Base-by-base conservation (phyloP, 2,329 filamentous ascomycete genomes). In the Passalora sequoiae region DNA sequence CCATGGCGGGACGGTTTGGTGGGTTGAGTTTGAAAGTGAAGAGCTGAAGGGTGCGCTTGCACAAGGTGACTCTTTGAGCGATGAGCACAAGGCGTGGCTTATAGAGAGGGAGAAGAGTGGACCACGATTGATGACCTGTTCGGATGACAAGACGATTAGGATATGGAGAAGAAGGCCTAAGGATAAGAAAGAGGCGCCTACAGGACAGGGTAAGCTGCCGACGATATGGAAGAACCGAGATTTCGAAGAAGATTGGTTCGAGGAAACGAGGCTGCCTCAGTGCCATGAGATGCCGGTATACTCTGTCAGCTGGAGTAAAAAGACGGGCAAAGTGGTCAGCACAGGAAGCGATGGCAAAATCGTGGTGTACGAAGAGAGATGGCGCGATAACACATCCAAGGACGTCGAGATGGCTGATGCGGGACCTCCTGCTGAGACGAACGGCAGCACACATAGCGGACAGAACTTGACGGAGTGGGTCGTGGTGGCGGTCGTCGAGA, bases 1-100 rank as follows among this genome's bases (percentile, higher is more conserved):
- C 1, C 91, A 97, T 62, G 71, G 69, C 20, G 86, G 84, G 2
- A 98, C 92, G 2, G 89, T 97, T 8, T 98, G 92, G 92, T 85
- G 81, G 53, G 63, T 96, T 10, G 82, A 89, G 42, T 83, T 80
- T 64, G 79, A 83, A 56, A 67, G 66, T 1, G 58, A 61, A 12
- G 68, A 69, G 13, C 68, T 60, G 5, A 49, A 51, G 6, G 45
- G 53, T 2, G 51, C 1, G 43, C 38, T 21, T 29, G 36, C 17
- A 45, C 31, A 31, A 42, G 39, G 20, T 35, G 28, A 16, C 16
- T 15, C 35, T 24, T 61, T 27, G 51, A 61, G 53, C 3, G 62
- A 65, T 30, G 60, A 59, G 49, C 61, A 64, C 47, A 57, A 47
- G 47, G 51, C 56, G 19, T 55, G 67, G 20, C 43, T 72, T 17